Evolutionary conservation across 306 rosid species (phyloP), one percentile per base, ranked within the genome.

Genomic region (Pterocarpus santalinus): DNA sequence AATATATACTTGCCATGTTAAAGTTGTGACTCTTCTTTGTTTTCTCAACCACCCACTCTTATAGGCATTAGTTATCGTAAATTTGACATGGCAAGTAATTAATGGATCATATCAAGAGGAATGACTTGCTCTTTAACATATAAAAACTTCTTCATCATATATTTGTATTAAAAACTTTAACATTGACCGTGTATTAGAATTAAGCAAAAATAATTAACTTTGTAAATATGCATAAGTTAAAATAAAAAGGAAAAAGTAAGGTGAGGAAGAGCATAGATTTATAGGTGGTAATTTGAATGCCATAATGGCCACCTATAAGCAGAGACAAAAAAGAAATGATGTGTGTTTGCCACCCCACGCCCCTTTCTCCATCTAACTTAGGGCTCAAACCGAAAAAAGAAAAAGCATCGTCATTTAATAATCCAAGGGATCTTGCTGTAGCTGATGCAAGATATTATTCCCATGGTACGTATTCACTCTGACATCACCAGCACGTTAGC

Each of bases 311-410:
- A 82, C 66, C 87, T 81, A 87, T 81, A 87, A 89, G 80, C 79
- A 86, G 86, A 87, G 97, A 91, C 96, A 93, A 93, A 92, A 49
- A 91, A 30, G 93, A 93, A 93, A 93, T 93, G 97, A 93, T 93
- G 87, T 78, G 39, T 91, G 97, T 91, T 93, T 72, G 89, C 97
- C 97, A 93, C 92, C 88, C 82, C 87, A 62, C 52, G 66, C 57
- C 69, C 78, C n/a, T 79, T 72, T 85, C 70, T 47, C 73, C 80
- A 58, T 28, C 77, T 86, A 68, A 81, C 83, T 81, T 79, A 85
- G 65, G 62, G 49, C 69, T 87, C 80, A 78, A 86, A 73, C 78
- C 58, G 43, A 78, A 73, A 64, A 17, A n/a, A 80, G 55, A 90
- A 65, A 22, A 76, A 69, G 71, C 68, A 60, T 61, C 4, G 10